Percentiles rank a stretch among this genome's conserved stretches.
phyloP scores from a whole-genome alignment of 1,284 basidiomycete genomes.

The Rhodotorula mucilaginosa region DNA sequence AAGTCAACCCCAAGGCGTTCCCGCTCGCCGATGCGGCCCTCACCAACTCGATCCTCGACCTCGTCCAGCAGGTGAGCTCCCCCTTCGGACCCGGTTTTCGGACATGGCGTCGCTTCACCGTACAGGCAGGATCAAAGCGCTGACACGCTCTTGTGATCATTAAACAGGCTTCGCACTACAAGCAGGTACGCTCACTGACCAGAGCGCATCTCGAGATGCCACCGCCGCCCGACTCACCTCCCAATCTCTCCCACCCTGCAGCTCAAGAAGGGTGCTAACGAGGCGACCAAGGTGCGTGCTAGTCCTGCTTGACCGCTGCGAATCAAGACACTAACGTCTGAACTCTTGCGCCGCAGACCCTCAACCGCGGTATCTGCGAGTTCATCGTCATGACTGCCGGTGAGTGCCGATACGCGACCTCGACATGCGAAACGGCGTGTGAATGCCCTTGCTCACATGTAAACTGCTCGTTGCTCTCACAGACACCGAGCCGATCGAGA shows the following conservation, averaged over 20 bases:
- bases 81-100: neutral
- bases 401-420: constrained; percentile 16
- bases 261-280: constrained; percentile 97
- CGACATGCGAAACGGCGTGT: neutral
- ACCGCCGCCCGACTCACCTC: neutral
- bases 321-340: neutral
- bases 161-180: constrained; percentile 36
- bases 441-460: too few species aligned
- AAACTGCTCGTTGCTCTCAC: neutral
- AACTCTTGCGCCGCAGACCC: constrained; percentile 55
- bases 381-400: constrained; percentile 94
- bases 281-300: constrained; percentile 61
- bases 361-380: constrained; percentile 98
- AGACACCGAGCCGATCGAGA: constrained; percentile 96
- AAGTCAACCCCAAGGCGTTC: constrained; percentile 75
- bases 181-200: constrained; percentile 21
- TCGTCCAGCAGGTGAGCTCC: constrained; percentile 39
- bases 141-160: neutral
- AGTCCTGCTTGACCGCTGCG: neutral
- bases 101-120: neutral
- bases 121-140: neutral
- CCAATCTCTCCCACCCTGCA: constrained; percentile 90
- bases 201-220: too few species aligned
- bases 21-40: constrained; percentile 83
- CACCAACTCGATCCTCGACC: constrained; percentile 80